phyloP scores from a whole-genome alignment of 2,329 filamentous ascomycete species.

The Alternaria longipes region DNA sequence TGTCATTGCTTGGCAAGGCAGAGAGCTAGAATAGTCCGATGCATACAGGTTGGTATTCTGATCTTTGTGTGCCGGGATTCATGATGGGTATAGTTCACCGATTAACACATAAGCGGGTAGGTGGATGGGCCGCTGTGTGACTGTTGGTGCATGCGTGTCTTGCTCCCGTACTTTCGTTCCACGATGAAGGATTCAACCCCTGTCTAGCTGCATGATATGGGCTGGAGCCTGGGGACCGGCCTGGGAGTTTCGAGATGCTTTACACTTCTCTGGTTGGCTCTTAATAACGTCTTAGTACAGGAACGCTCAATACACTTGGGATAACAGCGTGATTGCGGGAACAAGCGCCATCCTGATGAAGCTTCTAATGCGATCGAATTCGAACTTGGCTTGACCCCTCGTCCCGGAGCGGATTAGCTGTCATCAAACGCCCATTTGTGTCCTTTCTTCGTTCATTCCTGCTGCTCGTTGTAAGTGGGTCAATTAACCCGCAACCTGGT shows the following conservation, averaged over 20 bases:
- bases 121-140: constrained; percentile 13
- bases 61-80: constrained; percentile 8
- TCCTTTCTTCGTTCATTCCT: constrained; percentile 6
- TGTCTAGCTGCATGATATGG: constrained; percentile 15
- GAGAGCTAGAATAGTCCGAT: constrained; percentile 17
- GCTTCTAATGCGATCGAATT: background rate
- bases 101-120: constrained; percentile 9
- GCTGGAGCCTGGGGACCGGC: constrained; percentile 7
- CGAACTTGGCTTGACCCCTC: constrained; percentile 7
- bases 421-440: constrained; percentile 33
- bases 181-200: constrained; percentile 7
- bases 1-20: constrained; percentile 20
- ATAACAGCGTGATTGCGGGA: background rate
- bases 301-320: background rate
- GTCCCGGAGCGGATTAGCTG: constrained; percentile 15
- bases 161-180: constrained; percentile 12
- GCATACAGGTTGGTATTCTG: constrained; percentile 9
- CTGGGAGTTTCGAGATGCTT: background rate
- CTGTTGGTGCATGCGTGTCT: constrained; percentile 19
- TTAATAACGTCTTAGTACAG: background rate
- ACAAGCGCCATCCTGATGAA: constrained; percentile 5
- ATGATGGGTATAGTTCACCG: constrained; percentile 10
- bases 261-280: constrained; percentile 4
- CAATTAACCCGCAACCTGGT: constrained; percentile 11
- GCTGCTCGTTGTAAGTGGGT: constrained; percentile 14